Percentiles rank a stretch among this genome's conserved stretches.
Conservation (phyloP, 2,329 filamentous ascomycete genomes). For the Aureobasidium zeae region DNA sequence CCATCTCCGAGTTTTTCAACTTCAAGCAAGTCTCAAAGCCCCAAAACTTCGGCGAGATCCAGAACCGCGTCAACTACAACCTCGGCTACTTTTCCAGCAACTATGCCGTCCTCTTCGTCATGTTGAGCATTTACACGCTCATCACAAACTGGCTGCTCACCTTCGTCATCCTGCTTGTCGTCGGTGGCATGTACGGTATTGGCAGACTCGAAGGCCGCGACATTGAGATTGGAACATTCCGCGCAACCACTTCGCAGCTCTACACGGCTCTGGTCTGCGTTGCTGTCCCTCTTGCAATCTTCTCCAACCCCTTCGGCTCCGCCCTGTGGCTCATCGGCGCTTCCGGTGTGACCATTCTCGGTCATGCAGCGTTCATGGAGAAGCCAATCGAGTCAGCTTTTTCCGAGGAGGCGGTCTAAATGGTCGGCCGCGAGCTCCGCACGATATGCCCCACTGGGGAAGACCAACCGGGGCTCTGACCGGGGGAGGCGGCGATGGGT, state of each 20-base stretch:
- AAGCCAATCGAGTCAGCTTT: constrained; percentile 99
- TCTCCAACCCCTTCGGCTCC: constrained; percentile 74
- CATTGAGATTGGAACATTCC: constrained; percentile 72
- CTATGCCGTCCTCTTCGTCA: constrained; percentile 85
- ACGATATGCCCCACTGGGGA: constrained; percentile 83
- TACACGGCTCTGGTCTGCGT: constrained; percentile 82
- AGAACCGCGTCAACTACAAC: constrained; percentile 95
- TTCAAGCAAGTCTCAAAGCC: constrained; percentile 94
- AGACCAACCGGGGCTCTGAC: constrained; percentile 75
- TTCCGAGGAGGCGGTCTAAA: constrained; percentile 99
- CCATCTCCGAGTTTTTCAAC: constrained; percentile 88
- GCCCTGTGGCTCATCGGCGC: constrained; percentile 94
- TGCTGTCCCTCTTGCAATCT: constrained; percentile 74
- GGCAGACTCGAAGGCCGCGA: constrained; percentile 83
- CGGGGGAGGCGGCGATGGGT: constrained; percentile 44
- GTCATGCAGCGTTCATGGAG: constrained; percentile 91
- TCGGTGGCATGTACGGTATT: constrained; percentile 82
- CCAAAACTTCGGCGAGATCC: constrained; percentile 77
- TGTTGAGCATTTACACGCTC: constrained; percentile 92
- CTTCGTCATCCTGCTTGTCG: constrained; percentile 84
- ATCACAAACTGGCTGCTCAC: constrained; percentile 78
- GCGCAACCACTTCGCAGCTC: constrained; percentile 82
- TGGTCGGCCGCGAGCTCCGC: constrained; percentile 99
- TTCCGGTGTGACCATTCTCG: constrained; percentile 84
- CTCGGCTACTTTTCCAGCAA: constrained; percentile 96